Conservation (phyloP, 768 basidiomycete genomes). For the Lanmaoa pseudosensibilis region DNA sequence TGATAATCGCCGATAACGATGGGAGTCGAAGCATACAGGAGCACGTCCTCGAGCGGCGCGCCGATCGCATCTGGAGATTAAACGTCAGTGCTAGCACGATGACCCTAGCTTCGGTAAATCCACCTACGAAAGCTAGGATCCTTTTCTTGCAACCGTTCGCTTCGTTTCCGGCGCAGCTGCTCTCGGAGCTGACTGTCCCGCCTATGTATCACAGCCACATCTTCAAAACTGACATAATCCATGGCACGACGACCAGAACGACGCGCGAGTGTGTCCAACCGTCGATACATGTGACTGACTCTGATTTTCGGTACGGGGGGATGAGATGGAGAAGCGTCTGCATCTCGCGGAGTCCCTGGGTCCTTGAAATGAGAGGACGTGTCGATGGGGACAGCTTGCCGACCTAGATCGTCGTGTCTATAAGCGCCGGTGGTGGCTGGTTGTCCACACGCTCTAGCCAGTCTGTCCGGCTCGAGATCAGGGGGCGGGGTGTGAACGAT, state of each 20-base stretch:
- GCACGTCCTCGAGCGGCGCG: constrained; percentile 34
- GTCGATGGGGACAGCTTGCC: neutral
- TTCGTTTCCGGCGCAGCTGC: constrained; percentile 21
- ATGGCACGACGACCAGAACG: constrained; percentile 23
- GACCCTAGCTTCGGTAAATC: neutral
- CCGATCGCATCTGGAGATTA: constrained; percentile 36
- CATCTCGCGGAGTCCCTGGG: neutral
- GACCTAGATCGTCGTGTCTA: constrained; percentile 7
- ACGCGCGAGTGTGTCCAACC: constrained; percentile 26
- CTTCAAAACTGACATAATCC: constrained; percentile 29
- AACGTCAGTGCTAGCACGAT: neutral
- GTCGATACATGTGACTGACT: constrained; percentile 24
- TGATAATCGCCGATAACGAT: constrained; percentile 38
- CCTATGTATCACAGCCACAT: constrained; percentile 18
- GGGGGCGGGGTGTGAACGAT: constrained; percentile 20
- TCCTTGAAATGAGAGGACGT: constrained; percentile 1
- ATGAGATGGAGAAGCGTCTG: constrained; percentile 1
- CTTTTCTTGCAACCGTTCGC: constrained; percentile 18
- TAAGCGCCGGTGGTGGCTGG: constrained; percentile 5
- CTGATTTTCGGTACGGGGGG: constrained; percentile 20
- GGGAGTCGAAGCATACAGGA: constrained; percentile 33
- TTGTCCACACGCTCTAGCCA: constrained; percentile 32
- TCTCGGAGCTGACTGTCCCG: constrained; percentile 25
- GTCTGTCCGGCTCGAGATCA: constrained; percentile 31
- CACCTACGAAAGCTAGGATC: constrained; percentile 30